Evolutionary conservation across 129 eudicot genomes (phyloP).

Genomic region (Tanacetum coccineum): DNA sequence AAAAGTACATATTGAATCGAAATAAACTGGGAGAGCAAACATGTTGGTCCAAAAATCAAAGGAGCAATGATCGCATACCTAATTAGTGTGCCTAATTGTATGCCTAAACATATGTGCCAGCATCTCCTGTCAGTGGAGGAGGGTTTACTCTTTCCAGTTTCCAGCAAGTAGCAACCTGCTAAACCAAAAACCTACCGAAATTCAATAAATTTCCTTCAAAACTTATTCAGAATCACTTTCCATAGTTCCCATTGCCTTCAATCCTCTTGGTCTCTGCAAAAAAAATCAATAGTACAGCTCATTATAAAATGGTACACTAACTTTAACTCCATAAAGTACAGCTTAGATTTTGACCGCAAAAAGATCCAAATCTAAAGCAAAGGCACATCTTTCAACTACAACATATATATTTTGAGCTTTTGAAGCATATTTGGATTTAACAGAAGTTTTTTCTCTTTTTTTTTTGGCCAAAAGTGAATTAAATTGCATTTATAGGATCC

Average conservation of each 20-base stretch:
- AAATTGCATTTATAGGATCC: too few species aligned
- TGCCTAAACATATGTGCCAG: too few species aligned
- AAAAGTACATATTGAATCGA: slow-evolving; percentile 17
- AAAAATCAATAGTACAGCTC: slow-evolving; percentile 18
- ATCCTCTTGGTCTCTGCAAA: slow-evolving; percentile 74
- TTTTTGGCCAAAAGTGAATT: too few species aligned
- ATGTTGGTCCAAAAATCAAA: slow-evolving; percentile 20
- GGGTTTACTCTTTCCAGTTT: slow-evolving; percentile 20
- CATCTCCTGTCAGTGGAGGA: too few species aligned
- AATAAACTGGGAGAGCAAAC: slow-evolving; percentile 8
- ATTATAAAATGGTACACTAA: background rate
- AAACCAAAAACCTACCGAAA: slow-evolving; percentile 28
- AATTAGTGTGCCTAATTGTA: too few species aligned
- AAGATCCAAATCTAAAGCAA: slow-evolving; percentile 1
- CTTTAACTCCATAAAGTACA: slow-evolving; percentile 18
- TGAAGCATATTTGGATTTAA: background rate
- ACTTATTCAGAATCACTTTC: slow-evolving; percentile 72
- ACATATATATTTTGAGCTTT: background rate
- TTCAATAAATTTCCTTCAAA: slow-evolving; percentile 13
- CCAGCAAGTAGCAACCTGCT: slow-evolving; percentile 20
- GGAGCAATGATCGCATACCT: too few species aligned
- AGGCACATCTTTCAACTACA: background rate
- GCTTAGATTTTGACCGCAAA: background rate
- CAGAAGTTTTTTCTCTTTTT: background rate
- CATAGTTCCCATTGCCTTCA: slow-evolving; percentile 79